Evolutionary conservation across 208 protist species (phyloP).

Genomic region (Leishmania gerbilli): DNA sequence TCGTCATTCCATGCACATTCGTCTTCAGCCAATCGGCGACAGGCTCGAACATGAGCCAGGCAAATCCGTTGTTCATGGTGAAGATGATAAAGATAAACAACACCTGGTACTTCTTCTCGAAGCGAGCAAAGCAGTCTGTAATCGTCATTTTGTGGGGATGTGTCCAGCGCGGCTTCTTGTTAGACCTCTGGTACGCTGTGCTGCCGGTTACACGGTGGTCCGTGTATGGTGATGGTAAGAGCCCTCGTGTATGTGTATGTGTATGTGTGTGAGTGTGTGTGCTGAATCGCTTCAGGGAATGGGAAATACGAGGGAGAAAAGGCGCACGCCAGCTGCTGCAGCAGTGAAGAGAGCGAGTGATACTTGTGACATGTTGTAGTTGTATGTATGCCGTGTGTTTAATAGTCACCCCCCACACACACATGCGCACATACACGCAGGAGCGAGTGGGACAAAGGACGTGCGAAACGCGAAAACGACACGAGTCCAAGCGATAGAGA

Average conservation of each 20-base stretch:
- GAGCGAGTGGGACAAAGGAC: neutral
- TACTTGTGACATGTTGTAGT: neutral
- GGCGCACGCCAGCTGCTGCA: neutral
- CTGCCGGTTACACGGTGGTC: neutral
- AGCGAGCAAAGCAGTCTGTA: conserved; percentile 18
- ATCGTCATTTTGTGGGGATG: conserved; percentile 14
- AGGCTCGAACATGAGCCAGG: conserved; percentile 90
- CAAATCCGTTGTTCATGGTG: conserved; percentile 87
- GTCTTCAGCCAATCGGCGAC: conserved; percentile 70
- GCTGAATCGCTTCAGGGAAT: neutral
- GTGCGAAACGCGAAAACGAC: neutral
- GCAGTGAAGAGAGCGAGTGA: neutral
- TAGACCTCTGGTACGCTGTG: neutral
- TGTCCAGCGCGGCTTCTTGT: neutral
- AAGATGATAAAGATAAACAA: conserved; percentile 85
- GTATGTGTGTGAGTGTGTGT: neutral
- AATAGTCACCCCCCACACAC: neutral
- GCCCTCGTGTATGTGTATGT: neutral
- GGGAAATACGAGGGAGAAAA: neutral
- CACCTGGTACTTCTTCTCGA: conserved; percentile 71
- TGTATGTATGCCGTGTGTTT: neutral
- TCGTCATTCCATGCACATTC: conserved; percentile 62
- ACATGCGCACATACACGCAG: neutral
- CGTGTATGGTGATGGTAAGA: neutral
- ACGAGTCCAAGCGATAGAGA: neutral